phyloP scores from a whole-genome alignment of 208 protist genomes.

The Kentomonas sorsogonicus region DNA sequence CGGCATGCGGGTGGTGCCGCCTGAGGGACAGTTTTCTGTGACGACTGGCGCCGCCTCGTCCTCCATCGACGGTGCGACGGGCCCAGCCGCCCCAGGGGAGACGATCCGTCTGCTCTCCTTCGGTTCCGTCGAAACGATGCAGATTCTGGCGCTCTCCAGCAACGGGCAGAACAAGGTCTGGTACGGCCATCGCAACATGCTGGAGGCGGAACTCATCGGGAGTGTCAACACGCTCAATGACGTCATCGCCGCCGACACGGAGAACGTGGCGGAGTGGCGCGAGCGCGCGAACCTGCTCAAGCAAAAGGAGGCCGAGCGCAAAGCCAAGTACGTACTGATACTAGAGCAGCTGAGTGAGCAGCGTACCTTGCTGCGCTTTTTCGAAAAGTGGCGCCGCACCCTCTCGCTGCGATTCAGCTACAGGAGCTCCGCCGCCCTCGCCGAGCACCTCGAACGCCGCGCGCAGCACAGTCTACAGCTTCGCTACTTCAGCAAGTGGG shows the following conservation, averaged over 20 bases:
- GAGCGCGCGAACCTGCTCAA: slow-evolving; percentile 34
- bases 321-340: slow-evolving; percentile 52
- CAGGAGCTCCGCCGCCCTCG: slow-evolving; percentile 14
- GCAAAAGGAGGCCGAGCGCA: slow-evolving; percentile 57
- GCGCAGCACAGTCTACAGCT: slow-evolving; percentile 32
- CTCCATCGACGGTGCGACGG: neutral
- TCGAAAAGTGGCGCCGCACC: slow-evolving; percentile 38
- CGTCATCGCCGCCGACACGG: slow-evolving; percentile 61
- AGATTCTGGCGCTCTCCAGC: slow-evolving; percentile 75
- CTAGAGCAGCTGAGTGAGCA: slow-evolving; percentile 51
- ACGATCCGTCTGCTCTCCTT: slow-evolving; percentile 22
- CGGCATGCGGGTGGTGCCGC: slow-evolving; percentile 16
- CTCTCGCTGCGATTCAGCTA: too few relatives aligned
- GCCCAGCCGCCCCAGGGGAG: slow-evolving; percentile 9
- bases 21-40: neutral
- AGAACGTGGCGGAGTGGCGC: slow-evolving; percentile 68
- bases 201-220: slow-evolving; percentile 55
- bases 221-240: slow-evolving; percentile 48
- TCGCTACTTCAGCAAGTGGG: slow-evolving; percentile 64
- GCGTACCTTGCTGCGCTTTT: slow-evolving; percentile 52
- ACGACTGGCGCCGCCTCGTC: neutral
- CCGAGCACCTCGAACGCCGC: slow-evolving; percentile 23
- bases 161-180: slow-evolving; percentile 87
- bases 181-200: slow-evolving; percentile 65
- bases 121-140: slow-evolving; percentile 62